Evolutionary conservation across 805 yeast genomes (phyloP), one percentile per base, ranked within the genome.

Genomic region (Ogataea saltuana): DNA sequence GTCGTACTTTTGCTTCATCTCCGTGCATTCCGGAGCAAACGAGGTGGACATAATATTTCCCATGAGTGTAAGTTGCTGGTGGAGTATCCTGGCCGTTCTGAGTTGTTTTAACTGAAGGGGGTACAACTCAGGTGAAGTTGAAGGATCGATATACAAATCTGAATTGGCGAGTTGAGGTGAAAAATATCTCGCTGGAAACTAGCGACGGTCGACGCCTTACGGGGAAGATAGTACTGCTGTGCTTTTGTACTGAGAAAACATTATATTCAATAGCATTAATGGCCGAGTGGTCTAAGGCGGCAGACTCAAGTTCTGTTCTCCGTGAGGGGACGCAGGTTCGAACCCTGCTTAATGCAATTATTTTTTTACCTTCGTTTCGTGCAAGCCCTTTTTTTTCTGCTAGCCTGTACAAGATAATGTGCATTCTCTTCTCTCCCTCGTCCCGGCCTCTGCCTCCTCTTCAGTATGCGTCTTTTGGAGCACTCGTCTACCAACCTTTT

Each of bases 21-120:
- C 85, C 17, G 95, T 88, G 67, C 99, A 93, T 68, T 93, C 98
- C 19, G 97, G 97, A 27, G 99, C 98, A 72, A 93, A 86, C 48
- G 96, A 88, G 6, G 95, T 74, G 13, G 90, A 83, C 85, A 85
- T 78, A 41, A 71, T 63, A 65, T 81, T 81, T 39, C 89, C 89
- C 88, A 83, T 83, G 29, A 23, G 29, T 34, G 28, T 15, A 11
- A 19, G 9, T 5, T 10, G 28, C 15, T n/a, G n/a, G n/a, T n/a
- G n/a, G n/a, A n/a, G n/a, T n/a, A n/a, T n/a, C n/a, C n/a, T n/a
- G n/a, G n/a, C n/a, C n/a, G n/a, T n/a, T n/a, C n/a, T n/a, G n/a
- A n/a, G n/a, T n/a, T n/a, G n/a, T n/a, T n/a, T n/a, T n/a, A n/a
- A n/a, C n/a, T n/a, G n/a, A n/a, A n/a, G n/a, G n/a, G n/a, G n/a